Percentiles rank a stretch among this genome's conserved stretches.
Conservation (phyloP, 129 eudicot species). For the Flaveria brownii region DNA sequence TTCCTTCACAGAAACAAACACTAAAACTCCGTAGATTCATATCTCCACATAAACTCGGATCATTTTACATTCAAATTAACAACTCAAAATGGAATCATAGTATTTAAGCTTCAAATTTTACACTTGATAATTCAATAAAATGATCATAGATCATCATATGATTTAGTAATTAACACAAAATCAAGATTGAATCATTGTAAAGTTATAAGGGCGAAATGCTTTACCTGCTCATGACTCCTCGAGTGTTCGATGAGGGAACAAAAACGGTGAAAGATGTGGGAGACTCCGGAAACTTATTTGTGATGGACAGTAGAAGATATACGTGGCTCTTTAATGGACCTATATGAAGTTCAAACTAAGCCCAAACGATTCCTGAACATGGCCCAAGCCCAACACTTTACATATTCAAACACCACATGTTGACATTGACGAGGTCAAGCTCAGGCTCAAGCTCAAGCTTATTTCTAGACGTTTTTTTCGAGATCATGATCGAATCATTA, state of each 20-base stretch:
- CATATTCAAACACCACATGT: too few relatives aligned
- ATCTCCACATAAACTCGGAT: background rate
- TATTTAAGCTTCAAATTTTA: background rate
- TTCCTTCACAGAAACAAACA: background rate
- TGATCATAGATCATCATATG: constrained; percentile 1
- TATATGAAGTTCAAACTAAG: background rate
- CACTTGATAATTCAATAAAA: background rate
- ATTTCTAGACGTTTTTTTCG: too few relatives aligned
- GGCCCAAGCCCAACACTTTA: too few relatives aligned
- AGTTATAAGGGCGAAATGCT: background rate
- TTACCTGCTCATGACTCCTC: constrained; percentile 34
- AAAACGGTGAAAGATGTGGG: constrained; percentile 9
- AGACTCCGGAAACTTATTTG: background rate
- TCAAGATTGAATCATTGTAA: background rate
- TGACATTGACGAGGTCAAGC: too few relatives aligned
- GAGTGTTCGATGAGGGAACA: background rate
- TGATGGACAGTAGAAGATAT: background rate
- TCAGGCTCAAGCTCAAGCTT: too few relatives aligned
- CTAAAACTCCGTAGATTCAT: background rate
- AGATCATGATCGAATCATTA: too few relatives aligned
- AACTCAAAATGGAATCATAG: constrained; percentile 5
- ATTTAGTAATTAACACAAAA: background rate
- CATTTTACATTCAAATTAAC: background rate
- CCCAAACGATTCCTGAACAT: background rate
- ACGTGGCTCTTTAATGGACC: constrained; percentile 26